Conservation (phyloP, 805 yeast species). For the Candida orba region DNA sequence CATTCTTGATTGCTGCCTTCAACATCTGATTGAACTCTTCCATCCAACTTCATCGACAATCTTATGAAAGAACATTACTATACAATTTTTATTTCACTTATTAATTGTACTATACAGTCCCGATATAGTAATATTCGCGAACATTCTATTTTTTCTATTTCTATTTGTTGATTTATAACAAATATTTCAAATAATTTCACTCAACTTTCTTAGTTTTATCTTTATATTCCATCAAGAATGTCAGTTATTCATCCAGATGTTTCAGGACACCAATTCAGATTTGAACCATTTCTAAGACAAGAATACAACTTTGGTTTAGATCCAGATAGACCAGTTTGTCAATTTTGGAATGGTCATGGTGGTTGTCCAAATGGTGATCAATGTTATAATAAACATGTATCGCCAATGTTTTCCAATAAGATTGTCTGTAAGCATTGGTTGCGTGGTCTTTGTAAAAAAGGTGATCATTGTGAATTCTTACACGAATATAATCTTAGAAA, state of each 20-base stretch:
- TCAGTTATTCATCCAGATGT: constrained; percentile 35
- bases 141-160: neutral
- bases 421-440: constrained; percentile 98
- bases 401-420: constrained; percentile 56
- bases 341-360: constrained; percentile 54
- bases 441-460: constrained; percentile 93
- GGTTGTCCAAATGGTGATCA: constrained; percentile 82
- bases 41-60: neutral
- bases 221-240: constrained; percentile 16
- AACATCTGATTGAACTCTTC: constrained; percentile 24
- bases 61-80: no score
- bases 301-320: constrained; percentile 80
- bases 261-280: constrained; percentile 43
- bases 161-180: no score
- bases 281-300: constrained; percentile 74
- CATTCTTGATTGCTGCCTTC: constrained; percentile 56
- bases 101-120: no score
- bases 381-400: constrained; percentile 83
- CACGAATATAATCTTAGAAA: constrained; percentile 91
- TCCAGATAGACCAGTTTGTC: constrained; percentile 87
- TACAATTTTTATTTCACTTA: no score
- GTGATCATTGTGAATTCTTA: constrained; percentile 90
- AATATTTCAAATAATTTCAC: no score
- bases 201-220: neutral
- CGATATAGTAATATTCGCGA: constrained; percentile 5